Evolutionary conservation across 495 filamentous ascomycete genomes (phyloP).

Genomic region (Astrocystis sublimbata): DNA sequence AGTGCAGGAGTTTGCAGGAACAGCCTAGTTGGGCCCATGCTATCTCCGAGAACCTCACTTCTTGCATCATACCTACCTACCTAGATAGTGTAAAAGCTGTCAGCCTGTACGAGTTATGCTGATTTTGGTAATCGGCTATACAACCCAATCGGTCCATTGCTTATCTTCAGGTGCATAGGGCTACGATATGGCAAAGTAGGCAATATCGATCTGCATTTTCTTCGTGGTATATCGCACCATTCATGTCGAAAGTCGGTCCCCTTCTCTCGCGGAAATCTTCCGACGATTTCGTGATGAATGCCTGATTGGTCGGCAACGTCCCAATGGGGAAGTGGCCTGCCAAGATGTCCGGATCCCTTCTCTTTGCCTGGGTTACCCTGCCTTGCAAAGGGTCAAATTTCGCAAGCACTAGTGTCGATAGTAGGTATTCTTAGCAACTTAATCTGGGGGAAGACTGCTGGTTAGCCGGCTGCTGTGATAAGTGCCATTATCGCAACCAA

Average conservation of each 20-base stretch:
- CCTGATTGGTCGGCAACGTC: slow-evolving; percentile 11
- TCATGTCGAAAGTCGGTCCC: not conserved
- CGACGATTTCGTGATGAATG: not conserved
- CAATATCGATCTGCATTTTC: not conserved
- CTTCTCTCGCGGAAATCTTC: not conserved
- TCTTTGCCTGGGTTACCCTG: not conserved
- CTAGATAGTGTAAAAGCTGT: not conserved
- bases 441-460: not conserved
- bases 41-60: slow-evolving; percentile 8
- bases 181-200: not conserved
- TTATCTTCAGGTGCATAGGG: not conserved
- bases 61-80: not conserved
- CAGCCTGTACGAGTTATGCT: not conserved
- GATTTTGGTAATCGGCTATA: not conserved
- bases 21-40: not conserved
- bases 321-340: slow-evolving; percentile 5
- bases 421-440: not conserved
- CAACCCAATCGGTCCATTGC: not conserved
- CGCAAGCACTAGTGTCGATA: not conserved
- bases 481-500: no score
- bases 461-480: no score
- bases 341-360: slow-evolving; percentile 1
- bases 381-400: not conserved
- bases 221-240: no score
- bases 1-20: slow-evolving; percentile 9